Evolutionary conservation across 1,284 basidiomycete genomes (phyloP), one percentile per base, ranked within the genome.

Genomic region (Trametes versicolor): DNA sequence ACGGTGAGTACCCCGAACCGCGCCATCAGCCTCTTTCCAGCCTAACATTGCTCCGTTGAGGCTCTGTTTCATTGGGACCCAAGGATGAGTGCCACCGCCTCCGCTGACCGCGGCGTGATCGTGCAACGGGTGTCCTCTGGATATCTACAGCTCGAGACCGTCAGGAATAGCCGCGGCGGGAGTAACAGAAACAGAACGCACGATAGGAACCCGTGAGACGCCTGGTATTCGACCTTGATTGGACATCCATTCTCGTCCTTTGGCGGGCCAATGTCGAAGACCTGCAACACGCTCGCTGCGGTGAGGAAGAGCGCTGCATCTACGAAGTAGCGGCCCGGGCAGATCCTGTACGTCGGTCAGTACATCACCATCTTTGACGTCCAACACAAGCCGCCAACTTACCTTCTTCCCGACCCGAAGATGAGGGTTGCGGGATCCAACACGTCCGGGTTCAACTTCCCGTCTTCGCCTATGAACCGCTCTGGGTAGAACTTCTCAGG

Each of bases 351-450:
- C 17, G 39, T 32, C 19, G 19, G 19, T n/a, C 15, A 43, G 15
- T 17, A 15, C 2, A 7, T n/a, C 17, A 4, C 1, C 19, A 39
- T 17, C 5, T 12, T 39, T 12, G 37, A 39, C 29, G 29, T 32
- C 29, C 29, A 32, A 32, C 3, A 4, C 29, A 43, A 8, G 23
- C 23, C 23, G 12, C 45, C 45, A 77, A 76, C 78, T 64, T 15
- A 77, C 77, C 78, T 64, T 19, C 78, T 64, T 19, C 79, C 79
- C 37, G 67, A 79, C 4, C 77, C 80, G 62, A 78, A 80, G 1
- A 71, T 66, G 9, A 71, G 66, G 5, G 67, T 63, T 21, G 58
- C 55, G 9, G 78, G 77, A 62, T 77, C 73, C 53, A 65, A 64
- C 9, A 74, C 68, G 2, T 53, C 45, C 7, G 71, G 70, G 53